A percentile compares a stretch with the other conserved stretches of the same genome.
Evolutionary conservation across 495 filamentous ascomycete genomes (phyloP).

Genomic region (Beverwykella pulmonaria): DNA sequence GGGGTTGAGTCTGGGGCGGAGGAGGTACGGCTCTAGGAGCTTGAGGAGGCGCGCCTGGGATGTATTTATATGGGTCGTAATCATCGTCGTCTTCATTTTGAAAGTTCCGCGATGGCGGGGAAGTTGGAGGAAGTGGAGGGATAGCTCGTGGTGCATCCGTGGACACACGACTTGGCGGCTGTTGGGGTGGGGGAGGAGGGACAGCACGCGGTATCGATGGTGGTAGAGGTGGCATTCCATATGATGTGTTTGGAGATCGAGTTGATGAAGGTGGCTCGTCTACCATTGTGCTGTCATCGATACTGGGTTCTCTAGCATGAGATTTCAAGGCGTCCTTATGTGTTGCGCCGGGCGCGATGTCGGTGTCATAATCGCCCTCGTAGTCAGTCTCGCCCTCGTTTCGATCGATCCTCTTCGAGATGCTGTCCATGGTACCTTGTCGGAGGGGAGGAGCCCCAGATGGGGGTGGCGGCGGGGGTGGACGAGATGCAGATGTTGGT

Average conservation of each 20-base stretch:
- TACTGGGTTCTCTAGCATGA: constrained; percentile 75
- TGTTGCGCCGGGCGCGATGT: constrained; percentile 85
- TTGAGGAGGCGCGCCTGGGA: constrained; percentile 31
- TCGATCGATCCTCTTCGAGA: constrained; percentile 56
- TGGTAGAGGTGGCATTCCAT: constrained; percentile 38
- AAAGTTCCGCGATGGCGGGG: constrained; percentile 19
- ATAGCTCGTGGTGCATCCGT: constrained; percentile 45
- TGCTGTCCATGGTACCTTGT: constrained; percentile 62
- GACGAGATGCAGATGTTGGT: constrained; percentile 60
- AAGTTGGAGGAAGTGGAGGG: constrained; percentile 42
- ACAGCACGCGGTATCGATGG: constrained; percentile 39
- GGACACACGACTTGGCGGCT: constrained; percentile 40
- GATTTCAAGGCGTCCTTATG: constrained; percentile 90
- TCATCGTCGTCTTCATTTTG: constrained; percentile 39
- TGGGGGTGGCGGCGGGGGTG: constrained; percentile 81
- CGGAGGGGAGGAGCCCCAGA: constrained; percentile 56
- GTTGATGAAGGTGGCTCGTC: constrained; percentile 53
- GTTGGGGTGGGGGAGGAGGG: constrained; percentile 44
- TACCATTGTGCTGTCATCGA: constrained; percentile 60
- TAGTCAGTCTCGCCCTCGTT: constrained; percentile 90
- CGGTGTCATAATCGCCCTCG: constrained; percentile 97
- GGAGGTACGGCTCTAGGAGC: constrained; percentile 25
- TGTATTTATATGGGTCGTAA: constrained; percentile 49
- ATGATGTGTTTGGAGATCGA: constrained; percentile 39
- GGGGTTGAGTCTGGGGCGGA: constrained; percentile 27